These are phyloP conservation scores for Vitis vinifera DNA, from an alignment of 164 flowering plant genomes.

Conservation along the genomic window DNA sequence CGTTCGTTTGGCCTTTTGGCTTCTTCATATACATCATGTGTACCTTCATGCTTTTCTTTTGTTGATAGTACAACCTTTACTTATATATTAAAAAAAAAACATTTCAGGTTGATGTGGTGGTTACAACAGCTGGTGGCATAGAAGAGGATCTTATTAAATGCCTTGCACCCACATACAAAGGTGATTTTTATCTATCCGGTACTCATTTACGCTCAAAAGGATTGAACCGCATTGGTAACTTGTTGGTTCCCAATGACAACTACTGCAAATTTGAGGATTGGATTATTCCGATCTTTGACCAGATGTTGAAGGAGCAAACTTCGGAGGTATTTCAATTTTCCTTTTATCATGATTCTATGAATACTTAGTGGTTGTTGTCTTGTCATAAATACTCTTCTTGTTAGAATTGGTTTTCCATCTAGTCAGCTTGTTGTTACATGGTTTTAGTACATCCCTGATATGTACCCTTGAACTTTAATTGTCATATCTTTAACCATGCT, in stretches of 20 bases:
- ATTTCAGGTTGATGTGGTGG: constrained; percentile 89
- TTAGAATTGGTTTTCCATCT: neutral
- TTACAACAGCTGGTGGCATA: constrained; percentile 94
- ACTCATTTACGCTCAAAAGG: constrained; percentile 84
- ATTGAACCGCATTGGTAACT: constrained; percentile 89
- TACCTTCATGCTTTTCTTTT: too few relatives aligned
- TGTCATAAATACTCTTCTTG: neutral
- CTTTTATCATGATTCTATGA: neutral
- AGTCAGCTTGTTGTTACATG: neutral
- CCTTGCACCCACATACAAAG: constrained; percentile 90
- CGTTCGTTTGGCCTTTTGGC: too few relatives aligned
- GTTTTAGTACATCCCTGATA: neutral
- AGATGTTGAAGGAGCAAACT: constrained; percentile 83
- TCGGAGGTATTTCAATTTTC: constrained; percentile 50
- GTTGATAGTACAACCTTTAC: too few relatives aligned
- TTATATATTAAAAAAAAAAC: neutral
- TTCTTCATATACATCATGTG: too few relatives aligned
- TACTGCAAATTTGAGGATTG: constrained; percentile 99
- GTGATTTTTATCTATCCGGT: constrained; percentile 84
- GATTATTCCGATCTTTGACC: constrained; percentile 88
- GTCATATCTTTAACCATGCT: neutral
- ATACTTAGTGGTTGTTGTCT: neutral
- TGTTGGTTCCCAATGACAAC: constrained; percentile 95
- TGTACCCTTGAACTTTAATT: neutral
- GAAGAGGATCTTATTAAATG: constrained; percentile 97